A percentile compares a stretch with the other conserved stretches of the same genome.
phyloP scores from a whole-genome alignment of 176 grass and related monocot genomes.

The Phragmites australis region DNA sequence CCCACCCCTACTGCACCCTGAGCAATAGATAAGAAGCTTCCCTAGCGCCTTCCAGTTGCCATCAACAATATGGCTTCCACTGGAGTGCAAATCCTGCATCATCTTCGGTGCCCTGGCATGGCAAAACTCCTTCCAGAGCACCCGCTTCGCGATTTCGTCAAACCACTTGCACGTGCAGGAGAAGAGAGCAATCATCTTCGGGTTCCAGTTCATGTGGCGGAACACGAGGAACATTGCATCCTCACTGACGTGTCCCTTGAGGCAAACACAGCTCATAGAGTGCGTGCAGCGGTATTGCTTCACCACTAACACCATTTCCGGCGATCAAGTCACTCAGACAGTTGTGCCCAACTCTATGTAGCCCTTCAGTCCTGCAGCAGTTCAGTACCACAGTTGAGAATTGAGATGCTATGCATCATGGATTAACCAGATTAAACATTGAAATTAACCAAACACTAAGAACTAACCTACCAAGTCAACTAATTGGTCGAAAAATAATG shows the following conservation, averaged over 20 bases:
- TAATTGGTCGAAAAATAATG: background rate
- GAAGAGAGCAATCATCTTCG: slow-evolving; percentile 58
- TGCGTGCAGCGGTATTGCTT: slow-evolving; percentile 85
- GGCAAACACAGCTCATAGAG: slow-evolving; percentile 64
- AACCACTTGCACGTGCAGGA: slow-evolving; percentile 86
- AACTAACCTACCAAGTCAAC: background rate
- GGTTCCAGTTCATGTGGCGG: slow-evolving; percentile 77
- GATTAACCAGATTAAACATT: background rate
- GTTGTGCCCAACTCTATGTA: background rate
- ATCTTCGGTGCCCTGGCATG: slow-evolving; percentile 74
- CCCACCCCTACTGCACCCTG: slow-evolving; percentile 54
- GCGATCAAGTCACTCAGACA: background rate
- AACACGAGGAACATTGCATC: slow-evolving; percentile 78
- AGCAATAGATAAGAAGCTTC: slow-evolving; percentile 80
- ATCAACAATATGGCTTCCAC: slow-evolving; percentile 74
- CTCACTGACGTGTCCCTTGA: slow-evolving; percentile 79
- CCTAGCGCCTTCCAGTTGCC: slow-evolving; percentile 88
- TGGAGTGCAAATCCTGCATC: slow-evolving; percentile 80
- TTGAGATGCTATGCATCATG: background rate
- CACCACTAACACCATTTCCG: slow-evolving; percentile 52
- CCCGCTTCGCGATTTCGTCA: slow-evolving; percentile 64
- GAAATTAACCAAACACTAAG: background rate
- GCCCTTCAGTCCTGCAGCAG: background rate
- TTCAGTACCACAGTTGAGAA: background rate
- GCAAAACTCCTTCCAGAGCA: slow-evolving; percentile 90